Evolutionary conservation across 1,284 basidiomycete genomes (phyloP), one percentile per base, ranked within the genome.

Genomic region (Ceratobasidium sp.): DNA sequence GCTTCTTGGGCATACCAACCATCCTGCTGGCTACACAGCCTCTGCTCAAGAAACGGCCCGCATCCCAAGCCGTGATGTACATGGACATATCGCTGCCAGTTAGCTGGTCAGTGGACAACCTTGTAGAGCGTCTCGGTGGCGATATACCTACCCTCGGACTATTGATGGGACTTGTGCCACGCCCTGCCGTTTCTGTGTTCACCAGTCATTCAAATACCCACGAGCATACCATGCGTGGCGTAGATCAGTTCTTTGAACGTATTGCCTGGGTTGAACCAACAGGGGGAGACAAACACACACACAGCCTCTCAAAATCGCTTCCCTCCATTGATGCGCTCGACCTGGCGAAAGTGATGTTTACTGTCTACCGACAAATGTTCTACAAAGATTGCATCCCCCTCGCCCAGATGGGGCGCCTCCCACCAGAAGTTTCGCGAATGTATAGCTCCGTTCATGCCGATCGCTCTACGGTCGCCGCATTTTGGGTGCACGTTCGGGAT

Each of bases 251-350:
- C 2, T 54, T 35, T 7, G 59, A 74, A 18, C 71, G 59, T 2
- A 30, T 74, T 16, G 71, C 60, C 18, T 74, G 71, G 71, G 46
- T 65, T 0, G 59, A 64, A 20, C 71, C 71, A 27, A n/a, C 71
- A 8, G n/a, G 71, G 1, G 71, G 71, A 7, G 71, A 74, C 33
- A 57, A 20, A 23, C n/a, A 65, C 18, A 46, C 71, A 30, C 10
- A 27, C 48, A 10, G 38, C 8, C 23, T 38, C 1, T 10, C 41
- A 5, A 16, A 35, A 30, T 65, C 1, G 4, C 50, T 14, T 18
- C 8, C 27, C 35, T 74, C 18, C 46, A 62, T 4, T 7, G 46
- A 27, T 46, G 20, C 59, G 33, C 27, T 23, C 5, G 20, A 64
- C 23, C 33, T 74, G 8, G 30, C 12, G 8, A 50, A 50, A 5